Percentiles rank a stretch among this genome's conserved stretches.
These are phyloP conservation scores for Parascedosporium putredinis DNA, from an alignment of 2,329 filamentous ascomycete species.

Conservation along the genomic window DNA sequence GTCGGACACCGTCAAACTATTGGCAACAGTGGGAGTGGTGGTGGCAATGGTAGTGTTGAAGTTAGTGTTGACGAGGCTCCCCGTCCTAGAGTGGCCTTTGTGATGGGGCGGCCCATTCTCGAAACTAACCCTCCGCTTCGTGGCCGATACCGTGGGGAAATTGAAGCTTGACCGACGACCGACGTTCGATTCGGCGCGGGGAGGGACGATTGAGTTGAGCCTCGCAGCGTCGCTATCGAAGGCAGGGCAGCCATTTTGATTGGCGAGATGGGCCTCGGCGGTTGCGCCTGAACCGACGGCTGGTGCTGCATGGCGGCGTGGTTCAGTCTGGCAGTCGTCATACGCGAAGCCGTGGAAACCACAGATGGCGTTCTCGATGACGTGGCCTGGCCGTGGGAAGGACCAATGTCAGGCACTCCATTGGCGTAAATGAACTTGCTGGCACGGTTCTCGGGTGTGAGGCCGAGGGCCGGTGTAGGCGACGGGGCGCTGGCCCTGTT, in stretches of 20 bases:
- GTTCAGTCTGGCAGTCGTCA: slow-evolving; percentile 2
- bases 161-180: background rate
- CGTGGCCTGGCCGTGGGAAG: background rate
- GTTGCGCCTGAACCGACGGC: background rate
- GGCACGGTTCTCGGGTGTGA: slow-evolving; percentile 13
- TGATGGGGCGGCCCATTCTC: background rate
- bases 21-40: too few species aligned
- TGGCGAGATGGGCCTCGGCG: slow-evolving; percentile 2
- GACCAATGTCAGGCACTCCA: slow-evolving; percentile 40
- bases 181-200: background rate
- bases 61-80: slow-evolving; percentile 8
- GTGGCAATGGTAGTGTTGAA: too few species aligned
- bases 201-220: background rate
- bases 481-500: slow-evolving; percentile 19
- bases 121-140: slow-evolving; percentile 1
- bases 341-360: background rate
- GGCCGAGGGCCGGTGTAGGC: slow-evolving; percentile 7
- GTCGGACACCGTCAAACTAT: slow-evolving; percentile 3
- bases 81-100: slow-evolving; percentile 6
- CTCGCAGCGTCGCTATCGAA: background rate
- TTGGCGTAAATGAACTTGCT: slow-evolving; percentile 71
- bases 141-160: background rate
- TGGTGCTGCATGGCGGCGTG: background rate
- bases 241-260: slow-evolving; percentile 2
- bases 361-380: slow-evolving; percentile 3